These are phyloP conservation scores for Wickerhamomyces bovis DNA, from an alignment of 805 yeast genomes.

Conservation along the genomic window DNA sequence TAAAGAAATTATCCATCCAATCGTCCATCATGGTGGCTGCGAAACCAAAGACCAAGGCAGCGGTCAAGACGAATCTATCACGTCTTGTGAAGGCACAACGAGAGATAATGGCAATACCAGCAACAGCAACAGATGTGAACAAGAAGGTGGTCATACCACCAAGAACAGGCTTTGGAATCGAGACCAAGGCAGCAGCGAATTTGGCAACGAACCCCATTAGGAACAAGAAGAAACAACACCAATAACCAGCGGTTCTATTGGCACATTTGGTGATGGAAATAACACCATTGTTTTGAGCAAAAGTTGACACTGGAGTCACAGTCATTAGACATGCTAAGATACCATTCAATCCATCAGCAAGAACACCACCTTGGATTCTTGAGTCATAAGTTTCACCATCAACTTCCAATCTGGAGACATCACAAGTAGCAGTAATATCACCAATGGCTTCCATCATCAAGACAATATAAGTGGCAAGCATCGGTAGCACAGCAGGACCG, in stretches of 20 bases:
- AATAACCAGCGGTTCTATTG: slow-evolving; percentile 71
- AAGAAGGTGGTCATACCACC: slow-evolving; percentile 89
- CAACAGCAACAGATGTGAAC: slow-evolving; percentile 68
- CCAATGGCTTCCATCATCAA: slow-evolving; percentile 93
- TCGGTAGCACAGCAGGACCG: slow-evolving; percentile 82
- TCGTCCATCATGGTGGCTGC: slow-evolving; percentile 59
- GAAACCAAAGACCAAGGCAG: slow-evolving; percentile 56
- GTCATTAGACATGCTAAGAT: slow-evolving; percentile 72
- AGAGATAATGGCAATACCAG: slow-evolving; percentile 65
- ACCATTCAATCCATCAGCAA: slow-evolving; percentile 85
- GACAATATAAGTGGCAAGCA: slow-evolving; percentile 75
- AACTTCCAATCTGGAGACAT: slow-evolving; percentile 79
- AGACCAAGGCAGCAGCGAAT: slow-evolving; percentile 82
- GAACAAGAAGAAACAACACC: slow-evolving; percentile 73
- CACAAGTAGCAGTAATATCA: slow-evolving; percentile 90
- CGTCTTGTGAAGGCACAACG: slow-evolving; percentile 52
- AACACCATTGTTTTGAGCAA: slow-evolving; percentile 95
- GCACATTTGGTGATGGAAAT: slow-evolving; percentile 91
- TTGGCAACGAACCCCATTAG: slow-evolving; percentile 86
- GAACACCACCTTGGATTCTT: slow-evolving; percentile 86
- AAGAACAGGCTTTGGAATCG: slow-evolving; percentile 72
- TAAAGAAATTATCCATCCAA: slow-evolving; percentile 63
- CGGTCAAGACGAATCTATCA: slow-evolving; percentile 65
- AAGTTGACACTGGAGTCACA: slow-evolving; percentile 83
- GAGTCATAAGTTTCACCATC: slow-evolving; percentile 79